Conservation (phyloP, 202 grass and related monocot genomes). For the Zoysia matrella region DNA sequence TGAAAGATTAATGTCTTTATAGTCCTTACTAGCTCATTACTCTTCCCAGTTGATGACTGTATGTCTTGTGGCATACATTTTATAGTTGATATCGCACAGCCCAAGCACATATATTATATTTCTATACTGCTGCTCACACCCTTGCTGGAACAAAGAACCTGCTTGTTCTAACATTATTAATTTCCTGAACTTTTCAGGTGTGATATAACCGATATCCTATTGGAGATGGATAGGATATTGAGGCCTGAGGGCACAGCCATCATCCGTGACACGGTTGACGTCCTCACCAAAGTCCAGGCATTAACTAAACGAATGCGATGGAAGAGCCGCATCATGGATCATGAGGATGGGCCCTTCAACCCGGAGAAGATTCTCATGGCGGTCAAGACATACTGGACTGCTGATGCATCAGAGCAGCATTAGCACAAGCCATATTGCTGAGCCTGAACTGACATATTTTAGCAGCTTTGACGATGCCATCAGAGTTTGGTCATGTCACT, state of each 20-base stretch:
- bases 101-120: not conserved
- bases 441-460: constrained; percentile 13
- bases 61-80: not conserved
- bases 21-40: constrained; percentile 29
- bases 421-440: constrained; percentile 32
- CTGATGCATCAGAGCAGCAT: constrained; percentile 42
- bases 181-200: constrained; percentile 59
- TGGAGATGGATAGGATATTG: constrained; percentile 98
- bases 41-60: not conserved
- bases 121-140: too few species aligned
- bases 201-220: constrained; percentile 79
- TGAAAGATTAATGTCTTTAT: not conserved
- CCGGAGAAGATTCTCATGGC: constrained; percentile 84
- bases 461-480: constrained; percentile 24
- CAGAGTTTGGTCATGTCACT: constrained; percentile 34
- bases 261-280: constrained; percentile 76
- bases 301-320: constrained; percentile 78
- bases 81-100: not conserved
- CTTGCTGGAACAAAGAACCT: too few species aligned
- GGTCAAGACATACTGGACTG: constrained; percentile 85
- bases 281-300: constrained; percentile 77
- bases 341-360: constrained; percentile 85
- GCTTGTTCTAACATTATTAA: not conserved
- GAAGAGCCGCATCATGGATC: constrained; percentile 85
- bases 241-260: constrained; percentile 85